Base-by-base conservation (phyloP, 257 asterid species). In the Forsythia viridissima region DNA sequence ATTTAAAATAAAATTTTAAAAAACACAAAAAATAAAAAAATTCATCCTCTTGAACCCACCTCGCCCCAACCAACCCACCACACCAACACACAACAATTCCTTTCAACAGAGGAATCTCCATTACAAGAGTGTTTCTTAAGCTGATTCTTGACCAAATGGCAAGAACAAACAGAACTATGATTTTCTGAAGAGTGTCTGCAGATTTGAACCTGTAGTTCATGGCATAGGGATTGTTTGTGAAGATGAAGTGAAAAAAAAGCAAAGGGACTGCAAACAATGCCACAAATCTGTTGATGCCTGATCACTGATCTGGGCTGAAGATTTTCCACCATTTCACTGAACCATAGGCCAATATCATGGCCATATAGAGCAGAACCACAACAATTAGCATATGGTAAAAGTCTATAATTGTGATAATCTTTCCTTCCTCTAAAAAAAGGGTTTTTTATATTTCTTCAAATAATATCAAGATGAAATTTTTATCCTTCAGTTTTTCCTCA, bases 301-400 rank as follows among this genome's bases (percentile, higher is more conserved):
- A 90, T 68, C 97, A 91, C 71, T 90, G 94, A 18, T 91, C 94
- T 0, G 92, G 94, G 12, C 87, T 88, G 90, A 91, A 91, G 59
- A 91, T 86, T 48, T 84, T 86, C 96, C 96, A 91, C 96, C 96
- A 89, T 72, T 85, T 89, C 0, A 91, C 96, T 18, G 93, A 91
- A 37, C 91, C 94, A 77, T 91, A 91, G 3, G 96, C 94, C 0
- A 91, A 71, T 20, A 90, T 81, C 95, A 90, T 90, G 78, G 95
- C 95, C 2, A 90, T 93, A 77, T 90, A 90, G 34, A 89, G 92
- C 8, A 92, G 94, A 2, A 91, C 96, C 4, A 91, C 90, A 10
- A 92, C 94, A 43, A 92, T 88, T 3, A 91, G 82, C 18, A 91
- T 94, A 48, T 91, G 92, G 88, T 89, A 91, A n/a, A 91, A 80